Percentiles rank a stretch among this genome's conserved stretches.
These are phyloP conservation scores for Casuarina cunninghamiana DNA, from an alignment of 306 rosid species.

Conservation along the genomic window DNA sequence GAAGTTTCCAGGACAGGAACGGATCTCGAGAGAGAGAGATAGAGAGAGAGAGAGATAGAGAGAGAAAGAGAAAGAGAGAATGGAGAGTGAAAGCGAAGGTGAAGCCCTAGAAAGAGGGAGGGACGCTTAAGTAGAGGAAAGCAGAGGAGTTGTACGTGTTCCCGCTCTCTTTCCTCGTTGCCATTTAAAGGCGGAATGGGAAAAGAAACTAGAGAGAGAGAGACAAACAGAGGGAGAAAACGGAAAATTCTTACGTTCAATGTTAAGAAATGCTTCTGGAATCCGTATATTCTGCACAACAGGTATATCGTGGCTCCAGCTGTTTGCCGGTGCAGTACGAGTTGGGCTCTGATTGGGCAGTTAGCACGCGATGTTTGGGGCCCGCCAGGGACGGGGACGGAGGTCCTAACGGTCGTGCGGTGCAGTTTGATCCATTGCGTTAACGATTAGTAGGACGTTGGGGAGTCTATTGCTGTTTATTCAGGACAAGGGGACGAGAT, in stretches of 20 bases:
- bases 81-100: not conserved
- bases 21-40: slow-evolving; percentile 40
- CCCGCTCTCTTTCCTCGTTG: slow-evolving; percentile 45
- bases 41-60: not conserved
- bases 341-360: slow-evolving; percentile 23
- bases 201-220: not conserved
- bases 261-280: slow-evolving; percentile 5
- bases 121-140: slow-evolving; percentile 44
- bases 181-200: slow-evolving; percentile 27
- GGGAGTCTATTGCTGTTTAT: slow-evolving; percentile 12
- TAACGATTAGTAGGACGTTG: slow-evolving; percentile 22
- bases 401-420: slow-evolving; percentile 55
- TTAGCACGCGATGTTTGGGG: slow-evolving; percentile 2
- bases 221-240: not conserved
- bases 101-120: slow-evolving; percentile 11
- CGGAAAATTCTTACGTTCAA: not conserved
- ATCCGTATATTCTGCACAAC: slow-evolving; percentile 49
- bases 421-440: slow-evolving; percentile 18
- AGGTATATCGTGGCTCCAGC: slow-evolving; percentile 34
- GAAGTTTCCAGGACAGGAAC: slow-evolving; percentile 16
- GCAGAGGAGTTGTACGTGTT: slow-evolving; percentile 40
- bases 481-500: not conserved
- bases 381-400: slow-evolving; percentile 36
- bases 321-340: slow-evolving; percentile 18
- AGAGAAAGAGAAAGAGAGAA: not conserved